Percentiles rank a stretch among this genome's conserved stretches.
These are phyloP conservation scores for Epichloe typhina DNA, from an alignment of 2,329 filamentous ascomycete species.

Conservation along the genomic window DNA sequence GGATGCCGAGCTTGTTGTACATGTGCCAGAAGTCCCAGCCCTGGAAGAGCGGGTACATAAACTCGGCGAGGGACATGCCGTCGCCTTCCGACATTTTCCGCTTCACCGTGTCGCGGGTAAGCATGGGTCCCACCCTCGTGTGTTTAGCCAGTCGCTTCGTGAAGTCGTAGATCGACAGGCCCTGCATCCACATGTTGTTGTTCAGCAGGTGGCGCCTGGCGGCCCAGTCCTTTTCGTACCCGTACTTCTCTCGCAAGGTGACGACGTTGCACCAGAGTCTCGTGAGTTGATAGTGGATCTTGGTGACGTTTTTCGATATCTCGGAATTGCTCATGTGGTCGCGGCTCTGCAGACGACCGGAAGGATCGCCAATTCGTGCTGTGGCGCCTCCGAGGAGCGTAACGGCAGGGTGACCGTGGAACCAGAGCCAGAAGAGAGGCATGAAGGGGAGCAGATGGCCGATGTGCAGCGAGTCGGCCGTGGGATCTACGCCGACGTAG, in stretches of 20 bases:
- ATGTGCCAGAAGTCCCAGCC: conserved; percentile 95
- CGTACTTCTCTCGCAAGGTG: conserved; percentile 48
- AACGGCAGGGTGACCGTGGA: conserved; percentile 56
- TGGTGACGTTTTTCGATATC: conserved; percentile 50
- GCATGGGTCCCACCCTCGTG: conserved; percentile 72
- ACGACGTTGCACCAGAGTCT: conserved; percentile 66
- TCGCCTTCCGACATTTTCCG: conserved; percentile 72
- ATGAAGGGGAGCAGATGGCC: conserved; percentile 73
- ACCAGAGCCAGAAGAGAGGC: conserved; percentile 73
- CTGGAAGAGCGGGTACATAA: conserved; percentile 84
- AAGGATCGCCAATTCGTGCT: conserved; percentile 67
- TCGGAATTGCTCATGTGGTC: conserved; percentile 36
- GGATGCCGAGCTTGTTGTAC: conserved; percentile 51
- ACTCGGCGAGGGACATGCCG: conserved; percentile 90
- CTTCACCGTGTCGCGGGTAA: conserved; percentile 82
- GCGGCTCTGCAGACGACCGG: conserved; percentile 51
- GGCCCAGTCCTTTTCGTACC: conserved; percentile 47
- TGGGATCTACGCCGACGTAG: conserved; percentile 76
- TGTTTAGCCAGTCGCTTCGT: conserved; percentile 59
- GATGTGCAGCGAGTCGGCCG: conserved; percentile 64
- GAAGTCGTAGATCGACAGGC: conserved; percentile 59
- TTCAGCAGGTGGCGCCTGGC: conserved; percentile 60
- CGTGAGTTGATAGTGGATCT: conserved; percentile 57
- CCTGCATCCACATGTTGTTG: conserved; percentile 75
- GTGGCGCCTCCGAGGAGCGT: conserved; percentile 63